Evolutionary conservation across 768 basidiomycete genomes (phyloP).

Genomic region (Pulveroboletus ravenelii): DNA sequence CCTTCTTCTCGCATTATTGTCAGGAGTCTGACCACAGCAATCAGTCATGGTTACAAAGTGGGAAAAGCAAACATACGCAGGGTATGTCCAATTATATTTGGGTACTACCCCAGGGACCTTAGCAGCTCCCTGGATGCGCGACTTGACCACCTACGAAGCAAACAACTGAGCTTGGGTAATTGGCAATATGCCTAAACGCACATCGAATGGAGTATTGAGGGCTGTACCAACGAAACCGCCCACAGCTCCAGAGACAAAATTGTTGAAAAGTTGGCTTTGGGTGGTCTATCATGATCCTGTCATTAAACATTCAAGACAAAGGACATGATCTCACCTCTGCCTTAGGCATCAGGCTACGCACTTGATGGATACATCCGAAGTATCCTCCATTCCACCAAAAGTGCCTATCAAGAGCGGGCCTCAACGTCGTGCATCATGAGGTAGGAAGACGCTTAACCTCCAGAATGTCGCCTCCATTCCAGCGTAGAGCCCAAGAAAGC

Average conservation of each 20-base stretch:
- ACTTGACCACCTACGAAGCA: conserved; percentile 78
- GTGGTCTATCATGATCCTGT: conserved; percentile 42
- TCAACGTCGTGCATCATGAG: neutral
- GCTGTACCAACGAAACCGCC: conserved; percentile 89
- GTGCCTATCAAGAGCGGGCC: conserved; percentile 43
- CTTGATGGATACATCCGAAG: conserved; percentile 89
- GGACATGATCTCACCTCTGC: conserved; percentile 56
- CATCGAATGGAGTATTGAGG: conserved; percentile 83
- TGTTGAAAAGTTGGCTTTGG: conserved; percentile 75
- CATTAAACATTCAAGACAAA: neutral
- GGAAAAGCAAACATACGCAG: conserved; percentile 43
- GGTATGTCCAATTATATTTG: conserved; percentile 96
- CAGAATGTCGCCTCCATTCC: conserved; percentile 99
- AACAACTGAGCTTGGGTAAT: neutral
- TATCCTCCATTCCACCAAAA: conserved; percentile 94
- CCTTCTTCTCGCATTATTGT: conserved; percentile 89
- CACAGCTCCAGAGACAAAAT: conserved; percentile 84
- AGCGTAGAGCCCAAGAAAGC: conserved; percentile 79
- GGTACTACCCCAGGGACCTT: conserved; percentile 65
- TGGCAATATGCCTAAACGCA: conserved; percentile 18
- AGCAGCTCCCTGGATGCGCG: conserved; percentile 80
- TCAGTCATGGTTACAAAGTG: neutral
- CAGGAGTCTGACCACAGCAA: conserved; percentile 39
- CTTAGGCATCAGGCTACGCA: conserved; percentile 75
- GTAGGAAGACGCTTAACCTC: conserved; percentile 50